phyloP scores from a whole-genome alignment of 2,329 filamentous ascomycete species.

The Fusarium sp. region DNA sequence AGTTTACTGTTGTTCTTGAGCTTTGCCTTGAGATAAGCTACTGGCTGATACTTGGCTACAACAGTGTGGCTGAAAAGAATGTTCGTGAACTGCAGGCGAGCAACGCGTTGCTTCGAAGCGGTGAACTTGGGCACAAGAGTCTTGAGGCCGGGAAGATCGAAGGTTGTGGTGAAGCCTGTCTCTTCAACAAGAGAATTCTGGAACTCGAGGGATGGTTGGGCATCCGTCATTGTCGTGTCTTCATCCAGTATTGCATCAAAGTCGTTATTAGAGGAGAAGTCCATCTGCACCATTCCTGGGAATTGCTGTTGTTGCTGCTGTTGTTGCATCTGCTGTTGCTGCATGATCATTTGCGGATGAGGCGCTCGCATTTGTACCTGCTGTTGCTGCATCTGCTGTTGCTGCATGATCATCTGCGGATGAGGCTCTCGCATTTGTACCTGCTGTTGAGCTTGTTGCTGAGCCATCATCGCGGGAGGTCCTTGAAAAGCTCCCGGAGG shows the following conservation, averaged over 20 bases:
- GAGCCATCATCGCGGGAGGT: not conserved
- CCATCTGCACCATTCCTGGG: not conserved
- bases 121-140: slow-evolving; percentile 65
- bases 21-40: slow-evolving; percentile 70
- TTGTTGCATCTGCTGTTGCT: slow-evolving; percentile 5
- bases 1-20: slow-evolving; percentile 68
- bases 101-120: slow-evolving; percentile 70
- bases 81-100: slow-evolving; percentile 63
- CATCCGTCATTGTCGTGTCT: slow-evolving; percentile 54
- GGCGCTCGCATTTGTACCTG: slow-evolving; percentile 14
- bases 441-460: not conserved
- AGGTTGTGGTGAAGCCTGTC: slow-evolving; percentile 70
- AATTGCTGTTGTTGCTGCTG: slow-evolving; percentile 12
- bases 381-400: not conserved
- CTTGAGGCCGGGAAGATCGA: slow-evolving; percentile 70
- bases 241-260: slow-evolving; percentile 39
- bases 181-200: slow-evolving; percentile 68
- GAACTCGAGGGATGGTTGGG: slow-evolving; percentile 48
- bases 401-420: not conserved
- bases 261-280: not conserved
- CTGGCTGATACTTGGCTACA: slow-evolving; percentile 70
- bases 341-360: not conserved
- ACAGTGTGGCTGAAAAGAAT: slow-evolving; percentile 68
- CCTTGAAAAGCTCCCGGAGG: not conserved
- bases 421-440: slow-evolving; percentile 9